Base-by-base conservation (phyloP, 129 eudicot genomes). In the Flaveria ramosissima region DNA sequence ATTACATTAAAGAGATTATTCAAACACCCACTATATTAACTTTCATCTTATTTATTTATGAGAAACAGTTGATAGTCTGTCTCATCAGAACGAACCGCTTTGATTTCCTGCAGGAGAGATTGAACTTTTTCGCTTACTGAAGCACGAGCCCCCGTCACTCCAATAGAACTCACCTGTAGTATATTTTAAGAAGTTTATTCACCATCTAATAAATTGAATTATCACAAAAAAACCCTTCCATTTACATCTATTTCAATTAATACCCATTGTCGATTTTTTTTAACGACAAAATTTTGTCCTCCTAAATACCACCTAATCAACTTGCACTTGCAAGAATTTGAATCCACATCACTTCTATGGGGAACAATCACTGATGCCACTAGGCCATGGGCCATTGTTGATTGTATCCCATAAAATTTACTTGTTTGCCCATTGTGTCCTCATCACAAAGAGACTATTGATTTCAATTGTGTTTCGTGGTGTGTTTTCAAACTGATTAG, bases 141-240 rank as follows among this genome's bases (percentile, higher is more conserved):
- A 74, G 88, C 81, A 55, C 98, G 92, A 65, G 98, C 89, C 56
- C 98, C 96, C 3, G 98, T 93, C 13, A 93, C 98, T 78, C 98
- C 98, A 69, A 87, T 72, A 10, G 95, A 80, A 77, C 95, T 86
- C 76, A 90, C 98, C 98, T 93, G 66, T 74, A 51, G 4, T 53
- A 55, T 20, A 60, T n/a, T 39, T 7, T 20, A 41, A 27, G 9
- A 30, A 30, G 16, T 64, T 77, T 46, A n/a, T 6, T 12, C 47
- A 50, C 21, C 46, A 75, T 60, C 27, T 27, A 47, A 62, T 74
- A 26, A 74, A n/a, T 60, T 46, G 1, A 21, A 73, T 12, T 52
- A 6, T 41, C 2, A 11, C 13, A 15, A 73, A 24, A 24, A 24
- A 6, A 0, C 32, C 51, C 32, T 20, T 23, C 2, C 2, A 6